Evolutionary conservation across 768 basidiomycete species (phyloP), one percentile per base, ranked within the genome.

Genomic region (Austroboletus festivus): DNA sequence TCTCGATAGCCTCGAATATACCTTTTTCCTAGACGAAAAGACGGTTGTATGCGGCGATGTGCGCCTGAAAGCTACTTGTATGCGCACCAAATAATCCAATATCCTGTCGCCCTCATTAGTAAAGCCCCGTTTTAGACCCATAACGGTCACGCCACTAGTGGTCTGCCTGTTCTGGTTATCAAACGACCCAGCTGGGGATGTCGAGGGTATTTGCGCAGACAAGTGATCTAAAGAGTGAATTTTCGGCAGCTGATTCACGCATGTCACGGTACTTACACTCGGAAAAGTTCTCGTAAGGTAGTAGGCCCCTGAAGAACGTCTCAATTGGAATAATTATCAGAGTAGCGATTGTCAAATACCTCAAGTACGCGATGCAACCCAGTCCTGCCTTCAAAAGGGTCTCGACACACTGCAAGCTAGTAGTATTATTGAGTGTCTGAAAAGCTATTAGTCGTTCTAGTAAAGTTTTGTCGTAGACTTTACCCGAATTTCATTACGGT

Each of bases 1-100:
- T 90, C 60, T 89, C 79, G 28, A 94, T 69, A 0, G 92, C 92
- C 51, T 93, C 86, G 54, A 89, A 91, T 37, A 93, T 89, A 0
- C 92, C 92, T 48, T 81, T 72, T 68, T 94, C 91, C 91, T 93
- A 46, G 16, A 40, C 12, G 11, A 52, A 48, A 19, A 35, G 7
- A 16, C 39, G 30, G 12, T 41, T 55, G 39, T 53, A 51, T 41
- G 46, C 30, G 38, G 20, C 8, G 19, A 31, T 33, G 53, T 43
- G 50, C 42, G 54, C 58, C 40, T 38, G 35, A 37, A 42, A 40
- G 35, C 20, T 8, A 47, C n/a, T 55, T 53, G 50, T 56, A 56
- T 53, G 68, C 75, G 51, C 46, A 87, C 92, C 67, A 94, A 61
- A 59, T 87, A 92, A 57, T 94, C 85, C 33, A 93, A 68, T 34